Conservation (phyloP, 306 rosid genomes). For the Amphicarpaea edgeworthii region DNA sequence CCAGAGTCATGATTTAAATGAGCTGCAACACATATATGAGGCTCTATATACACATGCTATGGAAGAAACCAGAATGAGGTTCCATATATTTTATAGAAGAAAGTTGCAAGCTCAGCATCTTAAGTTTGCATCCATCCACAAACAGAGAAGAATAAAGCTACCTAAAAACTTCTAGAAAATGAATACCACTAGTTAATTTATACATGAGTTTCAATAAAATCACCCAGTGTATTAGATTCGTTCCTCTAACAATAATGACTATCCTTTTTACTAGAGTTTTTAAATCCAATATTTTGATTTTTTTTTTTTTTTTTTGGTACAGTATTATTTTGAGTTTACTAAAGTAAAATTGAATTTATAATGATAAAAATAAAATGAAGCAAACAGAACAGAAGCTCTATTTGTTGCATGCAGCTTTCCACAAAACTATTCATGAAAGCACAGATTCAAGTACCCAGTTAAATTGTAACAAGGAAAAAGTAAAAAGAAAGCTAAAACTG, state of each 20-base stretch:
- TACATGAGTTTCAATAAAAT: background rate
- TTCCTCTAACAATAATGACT: background rate
- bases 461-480: background rate
- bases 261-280: background rate
- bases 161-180: background rate
- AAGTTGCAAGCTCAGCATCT: constrained; percentile 9
- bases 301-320: background rate
- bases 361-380: background rate
- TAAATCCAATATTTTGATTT: background rate
- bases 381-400: background rate
- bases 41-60: background rate
- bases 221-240: background rate
- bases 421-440: background rate
- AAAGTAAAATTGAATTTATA: background rate
- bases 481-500: background rate
- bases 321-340: background rate
- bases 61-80: constrained; percentile 21
- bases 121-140: background rate
- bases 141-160: background rate
- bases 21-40: background rate
- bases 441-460: background rate
- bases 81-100: background rate
- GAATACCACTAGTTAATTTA: background rate
- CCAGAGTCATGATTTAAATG: background rate
- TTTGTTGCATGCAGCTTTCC: background rate